Evolutionary conservation across 441 rosid species (phyloP).

Genomic region (Mallotus repandus): DNA sequence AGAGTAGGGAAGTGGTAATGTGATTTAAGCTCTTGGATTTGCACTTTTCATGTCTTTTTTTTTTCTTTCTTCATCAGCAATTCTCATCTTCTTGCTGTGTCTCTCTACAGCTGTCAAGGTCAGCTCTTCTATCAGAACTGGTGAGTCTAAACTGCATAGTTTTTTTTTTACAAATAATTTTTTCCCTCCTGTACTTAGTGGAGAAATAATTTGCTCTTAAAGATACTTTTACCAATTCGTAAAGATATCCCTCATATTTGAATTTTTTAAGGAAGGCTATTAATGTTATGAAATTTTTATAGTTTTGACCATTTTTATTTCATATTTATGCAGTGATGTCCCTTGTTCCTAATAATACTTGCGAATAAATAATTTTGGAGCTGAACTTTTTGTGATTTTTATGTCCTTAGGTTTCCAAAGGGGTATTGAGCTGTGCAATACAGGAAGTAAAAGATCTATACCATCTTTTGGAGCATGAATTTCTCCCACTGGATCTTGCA

Average conservation of each 20-base stretch:
- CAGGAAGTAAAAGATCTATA: slow-evolving; percentile 97
- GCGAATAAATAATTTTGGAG: background rate
- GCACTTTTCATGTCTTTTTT: background rate
- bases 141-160: slow-evolving; percentile 41
- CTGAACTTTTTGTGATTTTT: background rate
- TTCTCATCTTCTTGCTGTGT: slow-evolving; percentile 20
- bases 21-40: slow-evolving; percentile 7
- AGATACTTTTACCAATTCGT: too few relatives aligned
- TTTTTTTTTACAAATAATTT: background rate
- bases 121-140: slow-evolving; percentile 86
- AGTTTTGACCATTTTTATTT: too few relatives aligned
- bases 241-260: background rate
- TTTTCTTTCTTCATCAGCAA: background rate
- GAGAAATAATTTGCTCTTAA: background rate
- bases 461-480: slow-evolving; percentile 87
- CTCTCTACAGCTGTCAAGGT: slow-evolving; percentile 77
- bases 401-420: slow-evolving; percentile 64
- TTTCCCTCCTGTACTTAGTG: background rate
- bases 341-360: too few relatives aligned
- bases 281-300: background rate
- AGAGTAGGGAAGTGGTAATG: slow-evolving; percentile 88
- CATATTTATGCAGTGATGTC: background rate
- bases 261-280: background rate
- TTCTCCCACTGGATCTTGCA: slow-evolving; percentile 83
- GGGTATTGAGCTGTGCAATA: slow-evolving; percentile 86